phyloP scores from a whole-genome alignment of 306 rosid genomes.

The Prinsepia uniflora region DNA sequence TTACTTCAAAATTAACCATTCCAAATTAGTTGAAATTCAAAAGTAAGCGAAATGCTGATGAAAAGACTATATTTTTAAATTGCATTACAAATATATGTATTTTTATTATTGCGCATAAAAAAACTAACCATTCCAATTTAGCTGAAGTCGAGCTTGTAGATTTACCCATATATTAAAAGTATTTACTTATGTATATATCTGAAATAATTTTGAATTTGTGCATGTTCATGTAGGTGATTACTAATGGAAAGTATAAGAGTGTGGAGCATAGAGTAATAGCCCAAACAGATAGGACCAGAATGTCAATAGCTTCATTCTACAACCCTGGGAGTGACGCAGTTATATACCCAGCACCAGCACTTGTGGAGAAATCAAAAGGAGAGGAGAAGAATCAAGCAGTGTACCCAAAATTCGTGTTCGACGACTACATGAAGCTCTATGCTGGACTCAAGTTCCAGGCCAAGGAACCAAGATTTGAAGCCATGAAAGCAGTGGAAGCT shows the following conservation, averaged over 20 bases:
- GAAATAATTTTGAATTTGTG: neutral
- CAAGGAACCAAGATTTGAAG: slow-evolving; percentile 91
- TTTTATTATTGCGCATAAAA: too few relatives aligned
- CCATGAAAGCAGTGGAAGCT: slow-evolving; percentile 47
- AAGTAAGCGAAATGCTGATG: too few relatives aligned
- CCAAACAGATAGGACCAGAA: slow-evolving; percentile 66
- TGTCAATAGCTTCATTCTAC: slow-evolving; percentile 94
- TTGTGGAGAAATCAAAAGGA: slow-evolving; percentile 56
- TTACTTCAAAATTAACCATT: neutral
- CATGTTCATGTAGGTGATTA: slow-evolving; percentile 56
- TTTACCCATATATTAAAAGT: too few relatives aligned
- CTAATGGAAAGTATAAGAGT: slow-evolving; percentile 90
- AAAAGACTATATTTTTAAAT: too few relatives aligned
- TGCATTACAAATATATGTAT: too few relatives aligned
- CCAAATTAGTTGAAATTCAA: too few relatives aligned
- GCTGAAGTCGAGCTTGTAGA: too few relatives aligned
- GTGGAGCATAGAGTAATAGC: slow-evolving; percentile 85
- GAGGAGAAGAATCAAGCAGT: slow-evolving; percentile 45
- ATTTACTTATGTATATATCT: too few relatives aligned
- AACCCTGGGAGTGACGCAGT: slow-evolving; percentile 89
- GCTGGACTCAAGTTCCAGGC: slow-evolving; percentile 64
- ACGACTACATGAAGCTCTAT: slow-evolving; percentile 87
- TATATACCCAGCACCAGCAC: slow-evolving; percentile 67
- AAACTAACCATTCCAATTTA: too few relatives aligned
- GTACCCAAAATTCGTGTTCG: slow-evolving; percentile 89